Conservation (phyloP, 2,329 filamentous ascomycete species). For the Ophiostoma pallidulum region DNA sequence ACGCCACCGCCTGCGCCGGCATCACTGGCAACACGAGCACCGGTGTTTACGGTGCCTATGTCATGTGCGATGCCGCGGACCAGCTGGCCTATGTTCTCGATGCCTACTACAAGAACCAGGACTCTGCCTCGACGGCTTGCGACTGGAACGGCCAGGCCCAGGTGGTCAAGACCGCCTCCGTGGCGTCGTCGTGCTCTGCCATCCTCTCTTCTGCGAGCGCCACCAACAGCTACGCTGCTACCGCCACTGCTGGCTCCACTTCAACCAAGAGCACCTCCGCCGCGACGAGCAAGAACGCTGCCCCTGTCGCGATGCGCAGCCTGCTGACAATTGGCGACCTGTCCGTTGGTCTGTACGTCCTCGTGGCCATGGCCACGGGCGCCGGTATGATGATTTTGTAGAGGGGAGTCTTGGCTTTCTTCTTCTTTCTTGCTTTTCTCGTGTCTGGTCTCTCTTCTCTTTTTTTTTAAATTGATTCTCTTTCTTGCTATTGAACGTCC, state of each 20-base stretch:
- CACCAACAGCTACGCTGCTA: slow-evolving; percentile 37
- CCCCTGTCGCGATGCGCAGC: slow-evolving; percentile 28
- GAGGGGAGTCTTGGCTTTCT: too few relatives aligned
- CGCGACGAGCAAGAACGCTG: slow-evolving; percentile 27
- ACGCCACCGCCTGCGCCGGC: slow-evolving; percentile 50
- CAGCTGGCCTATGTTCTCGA: slow-evolving; percentile 68
- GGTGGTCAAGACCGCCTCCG: slow-evolving; percentile 37
- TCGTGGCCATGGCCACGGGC: slow-evolving; percentile 43
- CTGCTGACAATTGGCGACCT: slow-evolving; percentile 38
- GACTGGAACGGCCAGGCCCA: slow-evolving; percentile 60
- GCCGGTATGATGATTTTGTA: slow-evolving; percentile 47
- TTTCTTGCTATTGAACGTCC: not conserved
- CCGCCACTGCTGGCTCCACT: slow-evolving; percentile 36
- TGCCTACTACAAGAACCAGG: slow-evolving; percentile 56
- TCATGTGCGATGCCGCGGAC: slow-evolving; percentile 62
- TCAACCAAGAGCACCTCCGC: slow-evolving; percentile 21
- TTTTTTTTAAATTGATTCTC: not conserved
- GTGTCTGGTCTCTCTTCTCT: not conserved
- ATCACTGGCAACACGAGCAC: slow-evolving; percentile 58
- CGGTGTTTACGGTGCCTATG: slow-evolving; percentile 66
- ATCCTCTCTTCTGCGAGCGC: slow-evolving; percentile 56
- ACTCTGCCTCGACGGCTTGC: slow-evolving; percentile 50
- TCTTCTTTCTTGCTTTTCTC: too few relatives aligned
- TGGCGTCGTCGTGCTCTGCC: slow-evolving; percentile 44
- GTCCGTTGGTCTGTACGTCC: slow-evolving; percentile 40